Percentiles rank a stretch among this genome's conserved stretches.
These are phyloP conservation scores for Calophaca sinica DNA, from an alignment of 306 rosid species.

Conservation along the genomic window DNA sequence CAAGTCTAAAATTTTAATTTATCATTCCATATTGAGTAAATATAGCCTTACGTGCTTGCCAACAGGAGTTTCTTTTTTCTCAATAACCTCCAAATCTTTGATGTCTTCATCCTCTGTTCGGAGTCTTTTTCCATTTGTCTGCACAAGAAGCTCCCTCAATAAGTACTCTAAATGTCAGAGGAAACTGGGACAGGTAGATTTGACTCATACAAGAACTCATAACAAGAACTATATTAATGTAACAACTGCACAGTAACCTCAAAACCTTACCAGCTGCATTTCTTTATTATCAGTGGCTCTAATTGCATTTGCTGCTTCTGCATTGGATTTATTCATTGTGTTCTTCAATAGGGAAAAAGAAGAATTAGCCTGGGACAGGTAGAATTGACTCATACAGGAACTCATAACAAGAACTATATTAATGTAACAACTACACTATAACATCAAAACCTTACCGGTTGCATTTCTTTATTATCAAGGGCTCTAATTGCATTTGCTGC, in stretches of 20 bases:
- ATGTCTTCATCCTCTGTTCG: slow-evolving; percentile 31
- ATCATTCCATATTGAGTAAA: neutral
- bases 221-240: too few species aligned
- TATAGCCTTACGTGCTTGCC: slow-evolving; percentile 41
- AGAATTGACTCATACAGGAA: slow-evolving; percentile 5
- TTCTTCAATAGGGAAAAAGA: too few species aligned
- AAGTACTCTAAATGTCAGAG: neutral
- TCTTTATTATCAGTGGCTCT: too few species aligned
- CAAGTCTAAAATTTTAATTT: slow-evolving; percentile 12
- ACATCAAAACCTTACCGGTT: neutral
- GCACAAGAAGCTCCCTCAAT: slow-evolving; percentile 29
- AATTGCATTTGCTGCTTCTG: too few species aligned
- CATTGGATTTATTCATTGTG: too few species aligned
- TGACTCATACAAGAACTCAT: too few species aligned
- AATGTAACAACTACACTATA: neutral
- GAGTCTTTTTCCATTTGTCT: slow-evolving; percentile 40
- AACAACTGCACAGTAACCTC: too few species aligned
- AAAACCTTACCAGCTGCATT: too few species aligned
- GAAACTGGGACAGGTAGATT: neutral
- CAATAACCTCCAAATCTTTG: slow-evolving; percentile 42
- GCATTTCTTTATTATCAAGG: too few species aligned
- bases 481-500: too few species aligned
- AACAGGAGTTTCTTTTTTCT: slow-evolving; percentile 41
- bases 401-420: neutral
- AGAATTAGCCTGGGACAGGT: neutral